Percentiles rank a stretch among this genome's conserved stretches.
These are phyloP conservation scores for Saccharomyces hybrid DNA, from an alignment of 1,139 yeast species.

Conservation along the genomic window DNA sequence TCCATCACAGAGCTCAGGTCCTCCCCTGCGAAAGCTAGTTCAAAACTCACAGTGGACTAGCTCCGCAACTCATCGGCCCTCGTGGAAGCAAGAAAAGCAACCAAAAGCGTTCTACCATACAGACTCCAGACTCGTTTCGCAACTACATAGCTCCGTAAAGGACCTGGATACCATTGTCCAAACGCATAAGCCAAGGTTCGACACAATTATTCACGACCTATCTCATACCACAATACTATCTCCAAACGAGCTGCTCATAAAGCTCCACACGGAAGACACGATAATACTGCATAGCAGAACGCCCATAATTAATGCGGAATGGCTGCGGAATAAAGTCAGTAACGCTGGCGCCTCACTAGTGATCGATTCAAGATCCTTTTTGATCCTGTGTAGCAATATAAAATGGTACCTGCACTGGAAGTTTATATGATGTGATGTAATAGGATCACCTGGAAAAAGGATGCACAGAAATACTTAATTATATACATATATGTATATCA, in stretches of 20 bases:
- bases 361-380: not conserved
- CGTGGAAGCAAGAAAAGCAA: not conserved
- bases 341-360: not conserved
- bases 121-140: not conserved
- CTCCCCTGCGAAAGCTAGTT: not conserved
- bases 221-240: not conserved
- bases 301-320: not conserved
- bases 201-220: not conserved
- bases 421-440: not conserved
- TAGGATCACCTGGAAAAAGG: not conserved
- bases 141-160: not conserved
- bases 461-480: not conserved
- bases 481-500: conserved; percentile 3
- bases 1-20: not conserved
- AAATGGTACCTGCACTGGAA: conserved; percentile 14
- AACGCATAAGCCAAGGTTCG: not conserved
- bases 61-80: not conserved
- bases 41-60: not conserved
- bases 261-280: not conserved
- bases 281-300: conserved; percentile 1
- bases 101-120: not conserved
- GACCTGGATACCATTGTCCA: not conserved
- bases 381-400: not conserved
- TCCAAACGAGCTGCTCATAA: not conserved
- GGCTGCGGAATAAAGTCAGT: not conserved